Evolutionary conservation across 148 eudicot genomes (phyloP).

Genomic region (Chenopodium album): DNA sequence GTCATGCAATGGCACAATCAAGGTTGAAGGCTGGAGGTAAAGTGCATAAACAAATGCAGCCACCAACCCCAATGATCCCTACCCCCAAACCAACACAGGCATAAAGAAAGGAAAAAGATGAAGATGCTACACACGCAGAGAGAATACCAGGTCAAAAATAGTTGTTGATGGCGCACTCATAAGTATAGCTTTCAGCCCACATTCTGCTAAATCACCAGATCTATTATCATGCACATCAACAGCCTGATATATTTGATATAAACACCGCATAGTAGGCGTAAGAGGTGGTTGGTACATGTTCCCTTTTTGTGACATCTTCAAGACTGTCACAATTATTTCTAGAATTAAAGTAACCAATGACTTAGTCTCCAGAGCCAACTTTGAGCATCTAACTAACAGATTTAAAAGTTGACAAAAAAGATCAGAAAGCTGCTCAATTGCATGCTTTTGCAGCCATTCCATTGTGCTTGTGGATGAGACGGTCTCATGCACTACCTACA

Average conservation of each 20-base stretch:
- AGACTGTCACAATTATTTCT: slow-evolving; percentile 40
- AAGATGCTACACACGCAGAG: slow-evolving; percentile 12
- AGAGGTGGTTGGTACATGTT: slow-evolving; percentile 62
- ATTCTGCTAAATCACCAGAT: slow-evolving; percentile 40
- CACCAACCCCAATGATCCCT: not conserved
- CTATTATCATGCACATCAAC: slow-evolving; percentile 33
- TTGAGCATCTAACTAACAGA: slow-evolving; percentile 48
- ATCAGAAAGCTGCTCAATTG: slow-evolving; percentile 81
- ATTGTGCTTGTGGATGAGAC: slow-evolving; percentile 37
- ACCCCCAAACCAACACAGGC: not conserved
- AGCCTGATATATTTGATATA: slow-evolving; percentile 52
- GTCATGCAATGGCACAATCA: not conserved
- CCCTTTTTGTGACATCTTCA: slow-evolving; percentile 69
- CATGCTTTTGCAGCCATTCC: slow-evolving; percentile 68
- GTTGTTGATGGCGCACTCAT: slow-evolving; percentile 58
- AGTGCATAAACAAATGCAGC: not conserved
- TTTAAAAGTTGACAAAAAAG: slow-evolving; percentile 57
- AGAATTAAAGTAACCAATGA: slow-evolving; percentile 36
- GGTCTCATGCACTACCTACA: slow-evolving; percentile 55
- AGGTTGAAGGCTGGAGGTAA: not conserved
- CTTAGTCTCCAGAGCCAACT: slow-evolving; percentile 30
- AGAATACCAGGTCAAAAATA: slow-evolving; percentile 54
- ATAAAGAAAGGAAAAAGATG: not conserved
- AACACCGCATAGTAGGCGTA: slow-evolving; percentile 56
- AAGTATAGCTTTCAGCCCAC: slow-evolving; percentile 65